These are phyloP conservation scores for Chaetomium globosum DNA, from an alignment of 2,329 filamentous ascomycete genomes.

Conservation along the genomic window DNA sequence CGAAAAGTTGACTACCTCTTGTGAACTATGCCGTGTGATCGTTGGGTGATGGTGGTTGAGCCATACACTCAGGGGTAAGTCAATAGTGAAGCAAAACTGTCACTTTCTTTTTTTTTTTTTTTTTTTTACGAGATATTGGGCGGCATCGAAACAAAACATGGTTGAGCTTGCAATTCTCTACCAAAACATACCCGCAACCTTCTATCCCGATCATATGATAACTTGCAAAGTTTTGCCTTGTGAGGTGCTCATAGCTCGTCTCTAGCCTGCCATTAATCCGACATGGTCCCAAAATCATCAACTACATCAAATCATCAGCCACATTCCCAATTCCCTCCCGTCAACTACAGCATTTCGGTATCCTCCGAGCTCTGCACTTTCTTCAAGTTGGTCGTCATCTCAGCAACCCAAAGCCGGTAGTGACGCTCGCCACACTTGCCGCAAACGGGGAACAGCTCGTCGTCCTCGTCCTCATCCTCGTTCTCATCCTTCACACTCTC, in stretches of 20 bases:
- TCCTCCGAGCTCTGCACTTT: background rate
- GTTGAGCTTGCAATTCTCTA: background rate
- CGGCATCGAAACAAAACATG: background rate
- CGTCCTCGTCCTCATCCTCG: conserved; percentile 7
- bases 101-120: no score
- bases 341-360: background rate
- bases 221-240: background rate
- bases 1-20: background rate
- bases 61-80: background rate
- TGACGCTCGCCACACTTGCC: conserved; percentile 9
- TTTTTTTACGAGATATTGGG: no score
- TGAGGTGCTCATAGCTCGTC: background rate
- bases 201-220: background rate
- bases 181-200: background rate
- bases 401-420: background rate
- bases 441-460: conserved; percentile 12
- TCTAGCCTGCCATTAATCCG: background rate
- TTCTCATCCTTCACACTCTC: background rate
- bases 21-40: background rate
- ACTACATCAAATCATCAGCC: background rate
- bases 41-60: background rate
- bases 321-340: background rate
- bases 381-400: background rate
- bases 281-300: background rate
- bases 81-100: background rate